A percentile compares a stretch with the other conserved stretches of the same genome.
Conservation (phyloP, 768 basidiomycete genomes). For the Lactarius deliciosus region DNA sequence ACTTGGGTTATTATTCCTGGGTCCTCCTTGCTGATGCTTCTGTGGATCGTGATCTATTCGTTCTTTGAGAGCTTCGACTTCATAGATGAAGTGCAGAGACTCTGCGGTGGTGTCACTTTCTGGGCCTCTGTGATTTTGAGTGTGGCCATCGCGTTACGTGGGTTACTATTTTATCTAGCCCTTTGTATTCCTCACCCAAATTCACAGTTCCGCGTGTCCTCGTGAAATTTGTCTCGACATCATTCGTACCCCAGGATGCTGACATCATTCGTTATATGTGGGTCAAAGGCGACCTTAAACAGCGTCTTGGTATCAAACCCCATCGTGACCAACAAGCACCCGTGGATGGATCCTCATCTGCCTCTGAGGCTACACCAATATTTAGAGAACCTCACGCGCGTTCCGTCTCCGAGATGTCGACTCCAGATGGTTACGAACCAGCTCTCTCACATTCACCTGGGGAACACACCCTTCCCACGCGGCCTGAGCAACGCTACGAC, state of each 20-base stretch:
- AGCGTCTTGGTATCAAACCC: constrained; percentile 69
- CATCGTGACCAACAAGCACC: constrained; percentile 42
- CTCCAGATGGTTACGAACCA: constrained; percentile 50
- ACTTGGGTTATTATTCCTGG: constrained; percentile 82
- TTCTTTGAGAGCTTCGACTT: constrained; percentile 74
- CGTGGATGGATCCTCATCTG: constrained; percentile 27
- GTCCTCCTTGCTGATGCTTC: constrained; percentile 74
- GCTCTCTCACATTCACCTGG: constrained; percentile 39
- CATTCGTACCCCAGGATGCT: constrained; percentile 80
- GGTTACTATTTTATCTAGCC: constrained; percentile 26
- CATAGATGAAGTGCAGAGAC: constrained; percentile 63
- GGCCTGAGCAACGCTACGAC: constrained; percentile 10
- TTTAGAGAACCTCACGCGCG: constrained; percentile 62
- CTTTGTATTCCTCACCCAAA: constrained; percentile 6
- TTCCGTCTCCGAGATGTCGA: constrained; percentile 61
- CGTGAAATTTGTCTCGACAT: constrained; percentile 64
- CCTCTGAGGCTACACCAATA: constrained; percentile 69
- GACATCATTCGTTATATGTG: constrained; percentile 93
- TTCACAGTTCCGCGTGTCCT: constrained; percentile 80
- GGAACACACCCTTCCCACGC: constrained; percentile 17
- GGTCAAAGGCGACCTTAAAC: constrained; percentile 81
- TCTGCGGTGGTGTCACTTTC: constrained; percentile 79
- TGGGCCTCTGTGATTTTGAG: constrained; percentile 79
- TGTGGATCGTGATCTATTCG: constrained; percentile 91
- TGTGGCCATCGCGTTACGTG: constrained; percentile 70